Evolutionary conservation across 1,139 yeast genomes (phyloP).

Genomic region (Chernovozyma sophiae-reginae): DNA sequence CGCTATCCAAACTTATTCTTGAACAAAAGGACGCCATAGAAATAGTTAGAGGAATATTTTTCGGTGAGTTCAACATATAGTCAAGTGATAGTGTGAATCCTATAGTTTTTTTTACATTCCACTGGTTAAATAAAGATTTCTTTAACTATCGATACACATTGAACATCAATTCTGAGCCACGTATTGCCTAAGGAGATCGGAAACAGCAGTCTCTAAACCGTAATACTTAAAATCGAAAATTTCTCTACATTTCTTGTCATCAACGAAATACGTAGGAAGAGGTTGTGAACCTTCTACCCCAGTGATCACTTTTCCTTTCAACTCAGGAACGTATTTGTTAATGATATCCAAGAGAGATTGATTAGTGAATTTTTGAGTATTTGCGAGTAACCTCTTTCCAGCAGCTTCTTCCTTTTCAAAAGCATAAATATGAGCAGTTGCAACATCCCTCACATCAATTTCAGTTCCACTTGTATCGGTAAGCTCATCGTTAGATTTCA

Average conservation of each 20-base stretch:
- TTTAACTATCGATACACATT: no score
- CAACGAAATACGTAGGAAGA: no score
- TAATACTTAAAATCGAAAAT: slow-evolving; percentile 16
- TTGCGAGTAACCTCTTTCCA: slow-evolving; percentile 24
- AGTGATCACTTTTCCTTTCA: slow-evolving; percentile 9
- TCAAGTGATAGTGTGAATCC: no score
- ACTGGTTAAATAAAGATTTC: no score
- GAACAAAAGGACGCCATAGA: slow-evolving; percentile 52
- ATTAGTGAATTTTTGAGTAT: slow-evolving; percentile 26
- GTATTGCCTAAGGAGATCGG: slow-evolving; percentile 15
- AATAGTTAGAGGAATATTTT: slow-evolving; percentile 67
- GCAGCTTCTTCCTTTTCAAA: slow-evolving; percentile 26
- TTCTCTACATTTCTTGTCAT: slow-evolving; percentile 13
- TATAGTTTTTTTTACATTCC: no score
- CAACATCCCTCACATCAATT: slow-evolving; percentile 54
- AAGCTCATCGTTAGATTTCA: slow-evolving; percentile 10
- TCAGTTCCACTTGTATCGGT: slow-evolving; percentile 17
- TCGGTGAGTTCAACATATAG: slow-evolving; percentile 52
- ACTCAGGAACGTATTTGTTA: slow-evolving; percentile 9
- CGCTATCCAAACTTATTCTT: slow-evolving; percentile 48
- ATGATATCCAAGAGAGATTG: slow-evolving; percentile 31
- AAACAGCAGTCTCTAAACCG: slow-evolving; percentile 14
- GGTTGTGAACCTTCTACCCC: no score
- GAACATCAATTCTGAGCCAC: no score
- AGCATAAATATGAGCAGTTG: slow-evolving; percentile 46